A percentile compares a stretch with the other conserved stretches of the same genome.
These are phyloP conservation scores for Ilyonectria robusta DNA, from an alignment of 2,329 filamentous ascomycete genomes.

Conservation along the genomic window DNA sequence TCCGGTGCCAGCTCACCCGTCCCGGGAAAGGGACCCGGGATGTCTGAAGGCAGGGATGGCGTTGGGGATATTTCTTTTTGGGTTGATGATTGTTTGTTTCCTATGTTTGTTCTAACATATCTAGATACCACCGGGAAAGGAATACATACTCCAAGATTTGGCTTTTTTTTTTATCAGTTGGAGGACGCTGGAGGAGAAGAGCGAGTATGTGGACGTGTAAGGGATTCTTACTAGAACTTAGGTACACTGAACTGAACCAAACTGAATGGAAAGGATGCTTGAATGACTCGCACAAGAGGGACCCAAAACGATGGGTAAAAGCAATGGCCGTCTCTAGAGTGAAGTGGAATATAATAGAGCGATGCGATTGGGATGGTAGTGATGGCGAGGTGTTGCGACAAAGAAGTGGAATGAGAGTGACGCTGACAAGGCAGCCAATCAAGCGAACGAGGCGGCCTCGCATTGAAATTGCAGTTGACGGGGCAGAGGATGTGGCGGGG, in stretches of 20 bases:
- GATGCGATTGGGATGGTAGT: conserved; percentile 2
- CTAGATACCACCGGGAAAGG: conserved; percentile 6
- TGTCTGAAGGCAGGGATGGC: conserved; percentile 22
- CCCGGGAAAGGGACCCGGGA: not conserved
- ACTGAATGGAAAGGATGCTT: conserved; percentile 9
- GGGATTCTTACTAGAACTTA: conserved; percentile 2
- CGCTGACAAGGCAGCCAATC: conserved; percentile 12
- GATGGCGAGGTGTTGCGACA: not conserved
- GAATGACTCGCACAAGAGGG: conserved; percentile 21
- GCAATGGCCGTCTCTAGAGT: conserved; percentile 9
- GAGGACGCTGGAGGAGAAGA: not conserved
- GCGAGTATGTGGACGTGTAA: not conserved
- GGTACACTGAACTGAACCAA: conserved; percentile 1
- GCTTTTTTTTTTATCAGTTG: not conserved
- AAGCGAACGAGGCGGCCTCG: conserved; percentile 1
- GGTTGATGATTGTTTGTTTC: conserved; percentile 11
- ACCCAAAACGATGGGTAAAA: conserved; percentile 8
- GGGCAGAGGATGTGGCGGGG: not conserved
- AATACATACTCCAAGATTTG: not conserved
- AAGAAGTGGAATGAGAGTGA: not conserved
- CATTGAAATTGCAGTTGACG: conserved; percentile 23
- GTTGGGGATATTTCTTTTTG: conserved; percentile 23
- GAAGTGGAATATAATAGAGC: conserved; percentile 3
- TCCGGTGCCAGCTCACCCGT: not conserved
- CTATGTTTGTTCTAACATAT: conserved; percentile 2